Evolutionary conservation across 768 basidiomycete species (phyloP).

Genomic region (Hericium rajendrae): DNA sequence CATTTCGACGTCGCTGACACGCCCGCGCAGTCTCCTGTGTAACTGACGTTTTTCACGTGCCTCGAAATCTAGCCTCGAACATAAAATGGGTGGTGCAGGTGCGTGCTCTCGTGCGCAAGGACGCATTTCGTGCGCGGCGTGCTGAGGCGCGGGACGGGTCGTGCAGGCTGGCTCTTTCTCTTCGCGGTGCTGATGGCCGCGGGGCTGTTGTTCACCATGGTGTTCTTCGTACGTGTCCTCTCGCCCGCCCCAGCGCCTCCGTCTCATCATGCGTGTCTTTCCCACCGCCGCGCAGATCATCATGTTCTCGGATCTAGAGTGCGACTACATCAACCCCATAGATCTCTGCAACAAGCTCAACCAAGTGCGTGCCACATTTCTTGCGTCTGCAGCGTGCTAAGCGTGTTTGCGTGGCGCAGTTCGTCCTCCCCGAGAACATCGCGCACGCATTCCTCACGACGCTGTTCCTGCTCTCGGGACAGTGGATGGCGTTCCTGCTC

Average conservation of each 20-base stretch:
- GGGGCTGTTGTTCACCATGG: slow-evolving; percentile 93
- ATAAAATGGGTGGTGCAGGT: slow-evolving; percentile 31
- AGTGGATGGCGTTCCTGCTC: slow-evolving; percentile 89
- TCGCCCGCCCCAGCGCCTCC: not conserved
- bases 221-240: slow-evolving; percentile 82
- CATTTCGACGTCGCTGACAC: too few relatives aligned
- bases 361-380: slow-evolving; percentile 46
- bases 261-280: not conserved
- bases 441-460: slow-evolving; percentile 87
- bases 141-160: too few relatives aligned
- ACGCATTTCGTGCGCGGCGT: not conserved
- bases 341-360: slow-evolving; percentile 99
- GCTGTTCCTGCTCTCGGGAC: slow-evolving; percentile 88
- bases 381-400: not conserved
- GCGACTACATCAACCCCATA: slow-evolving; percentile 99
- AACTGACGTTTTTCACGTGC: not conserved
- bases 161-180: slow-evolving; percentile 88
- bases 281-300: slow-evolving; percentile 63
- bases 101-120: slow-evolving; percentile 13
- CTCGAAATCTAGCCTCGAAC: not conserved
- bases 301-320: slow-evolving; percentile 99
- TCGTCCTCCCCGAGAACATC: slow-evolving; percentile 93
- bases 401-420: slow-evolving; percentile 38
- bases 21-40: too few relatives aligned
- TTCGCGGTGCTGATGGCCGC: slow-evolving; percentile 95